Evolutionary conservation across 2,329 filamentous ascomycete genomes (phyloP).

Genomic region (Botrytis cinerea): DNA sequence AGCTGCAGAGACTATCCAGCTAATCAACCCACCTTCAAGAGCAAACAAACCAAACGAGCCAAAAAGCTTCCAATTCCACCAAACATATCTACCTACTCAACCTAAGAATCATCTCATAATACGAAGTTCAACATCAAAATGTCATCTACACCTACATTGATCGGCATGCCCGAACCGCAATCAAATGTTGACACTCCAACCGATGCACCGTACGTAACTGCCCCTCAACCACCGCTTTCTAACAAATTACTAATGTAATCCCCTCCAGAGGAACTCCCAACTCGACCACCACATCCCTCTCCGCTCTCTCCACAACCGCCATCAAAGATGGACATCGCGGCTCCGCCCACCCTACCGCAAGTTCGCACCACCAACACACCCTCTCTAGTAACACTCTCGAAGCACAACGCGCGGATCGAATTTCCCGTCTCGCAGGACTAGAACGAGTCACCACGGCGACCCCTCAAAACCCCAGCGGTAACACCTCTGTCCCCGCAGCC

Average conservation of each 20-base stretch:
- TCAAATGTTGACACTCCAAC: conserved; percentile 85
- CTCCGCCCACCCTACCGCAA: conserved; percentile 63
- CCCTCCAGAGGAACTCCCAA: conserved; percentile 79
- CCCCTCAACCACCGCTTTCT: conserved; percentile 28
- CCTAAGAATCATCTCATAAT: not conserved
- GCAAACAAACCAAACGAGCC: not conserved
- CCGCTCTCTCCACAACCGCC: conserved; percentile 86
- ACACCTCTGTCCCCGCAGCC: conserved; percentile 31
- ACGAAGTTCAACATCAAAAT: not conserved
- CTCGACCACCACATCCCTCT: conserved; percentile 88
- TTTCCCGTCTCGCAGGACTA: conserved; percentile 90
- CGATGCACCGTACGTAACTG: conserved; percentile 74
- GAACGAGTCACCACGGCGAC: conserved; percentile 82
- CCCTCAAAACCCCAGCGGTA: conserved; percentile 42
- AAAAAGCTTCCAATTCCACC: not conserved
- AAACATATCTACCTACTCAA: not conserved
- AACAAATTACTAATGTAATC: conserved; percentile 29
- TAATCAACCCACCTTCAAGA: not conserved
- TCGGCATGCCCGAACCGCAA: conserved; percentile 80
- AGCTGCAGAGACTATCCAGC: not conserved
- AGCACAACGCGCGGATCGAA: conserved; percentile 90
- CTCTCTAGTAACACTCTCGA: conserved; percentile 75
- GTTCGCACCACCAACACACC: conserved; percentile 59
- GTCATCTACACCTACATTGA: conserved; percentile 57
- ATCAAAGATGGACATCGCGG: conserved; percentile 96